Evolutionary conservation across 1,139 yeast species (phyloP).

Genomic region (Spathaspora jeffriesii): DNA sequence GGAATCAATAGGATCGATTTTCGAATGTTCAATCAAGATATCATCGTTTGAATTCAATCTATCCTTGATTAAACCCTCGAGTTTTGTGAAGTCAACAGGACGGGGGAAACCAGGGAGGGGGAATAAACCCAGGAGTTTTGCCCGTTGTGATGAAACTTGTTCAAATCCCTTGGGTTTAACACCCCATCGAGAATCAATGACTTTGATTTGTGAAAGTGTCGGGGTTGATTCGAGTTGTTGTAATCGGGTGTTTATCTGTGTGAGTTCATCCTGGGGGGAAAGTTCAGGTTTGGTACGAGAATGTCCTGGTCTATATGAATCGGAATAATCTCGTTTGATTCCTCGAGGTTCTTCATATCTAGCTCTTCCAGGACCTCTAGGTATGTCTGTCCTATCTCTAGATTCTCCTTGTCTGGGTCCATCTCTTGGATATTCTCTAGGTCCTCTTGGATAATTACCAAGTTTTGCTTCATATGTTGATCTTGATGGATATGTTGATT

Average conservation of each 20-base stretch:
- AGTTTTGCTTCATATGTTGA: too few relatives aligned
- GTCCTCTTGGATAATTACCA: neutral
- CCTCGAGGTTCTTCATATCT: too few relatives aligned
- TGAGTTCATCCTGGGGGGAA: conserved; percentile 6
- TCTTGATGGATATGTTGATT: neutral
- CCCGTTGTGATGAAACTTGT: conserved; percentile 72
- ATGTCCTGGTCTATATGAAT: too few relatives aligned
- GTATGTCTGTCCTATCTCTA: too few relatives aligned
- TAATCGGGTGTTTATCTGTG: conserved; percentile 16
- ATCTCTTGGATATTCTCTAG: too few relatives aligned
- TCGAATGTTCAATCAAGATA: conserved; percentile 37
- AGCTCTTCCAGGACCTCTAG: too few relatives aligned
- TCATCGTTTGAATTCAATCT: conserved; percentile 42
- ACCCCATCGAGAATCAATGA: conserved; percentile 69
- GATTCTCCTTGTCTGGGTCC: conserved; percentile 6
- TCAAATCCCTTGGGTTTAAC: conserved; percentile 75
- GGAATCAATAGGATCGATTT: conserved; percentile 54
- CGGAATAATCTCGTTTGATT: too few relatives aligned
- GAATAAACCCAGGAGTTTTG: conserved; percentile 80
- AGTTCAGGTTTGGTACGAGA: conserved; percentile 13
- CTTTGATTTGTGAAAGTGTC: conserved; percentile 33
- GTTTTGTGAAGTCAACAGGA: conserved; percentile 54
- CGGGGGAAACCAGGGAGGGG: conserved; percentile 74
- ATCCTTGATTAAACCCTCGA: conserved; percentile 48
- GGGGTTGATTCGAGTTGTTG: conserved; percentile 19